Percentiles rank a stretch among this genome's conserved stretches.
These are phyloP conservation scores for Hamigera avellanea DNA, from an alignment of 495 filamentous ascomycete genomes.

Conservation along the genomic window DNA sequence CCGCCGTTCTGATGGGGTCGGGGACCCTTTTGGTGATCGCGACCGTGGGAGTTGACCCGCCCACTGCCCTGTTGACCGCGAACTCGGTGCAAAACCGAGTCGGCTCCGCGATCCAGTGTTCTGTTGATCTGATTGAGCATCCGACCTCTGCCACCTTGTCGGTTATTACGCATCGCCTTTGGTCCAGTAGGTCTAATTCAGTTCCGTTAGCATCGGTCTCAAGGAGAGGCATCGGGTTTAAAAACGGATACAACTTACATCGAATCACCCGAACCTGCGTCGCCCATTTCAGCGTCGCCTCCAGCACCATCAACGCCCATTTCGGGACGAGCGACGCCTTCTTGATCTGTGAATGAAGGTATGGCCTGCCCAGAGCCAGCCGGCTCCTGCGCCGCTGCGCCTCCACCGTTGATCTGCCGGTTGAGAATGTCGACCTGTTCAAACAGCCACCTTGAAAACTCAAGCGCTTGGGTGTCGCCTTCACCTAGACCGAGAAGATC, in stretches of 20 bases:
- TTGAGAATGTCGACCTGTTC: slow-evolving; percentile 63
- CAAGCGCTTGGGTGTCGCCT: slow-evolving; percentile 69
- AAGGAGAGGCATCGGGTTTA: neutral
- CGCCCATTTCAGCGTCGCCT: slow-evolving; percentile 64
- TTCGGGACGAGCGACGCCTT: slow-evolving; percentile 9
- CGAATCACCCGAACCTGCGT: slow-evolving; percentile 38
- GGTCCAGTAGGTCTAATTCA: slow-evolving; percentile 74
- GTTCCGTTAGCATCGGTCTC: neutral
- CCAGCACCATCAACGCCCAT: slow-evolving; percentile 10
- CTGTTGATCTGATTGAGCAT: slow-evolving; percentile 82
- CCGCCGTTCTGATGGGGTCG: slow-evolving; percentile 36
- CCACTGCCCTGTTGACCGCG: slow-evolving; percentile 60
- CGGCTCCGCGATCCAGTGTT: slow-evolving; percentile 66
- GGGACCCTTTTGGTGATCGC: slow-evolving; percentile 64
- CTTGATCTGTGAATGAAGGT: slow-evolving; percentile 22
- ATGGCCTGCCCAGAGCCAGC: slow-evolving; percentile 17
- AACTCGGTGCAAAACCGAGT: slow-evolving; percentile 70
- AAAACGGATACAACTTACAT: slow-evolving; percentile 53
- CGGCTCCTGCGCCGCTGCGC: slow-evolving; percentile 9
- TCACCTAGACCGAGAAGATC: slow-evolving; percentile 76
- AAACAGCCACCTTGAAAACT: slow-evolving; percentile 88
- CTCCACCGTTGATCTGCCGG: slow-evolving; percentile 44
- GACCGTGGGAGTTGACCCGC: slow-evolving; percentile 62
- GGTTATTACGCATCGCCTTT: slow-evolving; percentile 80
- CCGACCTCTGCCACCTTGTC: slow-evolving; percentile 48